Evolutionary conservation across 2,329 filamentous ascomycete species (phyloP), one percentile per base, ranked within the genome.

Genomic region (Bipolaris bicolor): DNA sequence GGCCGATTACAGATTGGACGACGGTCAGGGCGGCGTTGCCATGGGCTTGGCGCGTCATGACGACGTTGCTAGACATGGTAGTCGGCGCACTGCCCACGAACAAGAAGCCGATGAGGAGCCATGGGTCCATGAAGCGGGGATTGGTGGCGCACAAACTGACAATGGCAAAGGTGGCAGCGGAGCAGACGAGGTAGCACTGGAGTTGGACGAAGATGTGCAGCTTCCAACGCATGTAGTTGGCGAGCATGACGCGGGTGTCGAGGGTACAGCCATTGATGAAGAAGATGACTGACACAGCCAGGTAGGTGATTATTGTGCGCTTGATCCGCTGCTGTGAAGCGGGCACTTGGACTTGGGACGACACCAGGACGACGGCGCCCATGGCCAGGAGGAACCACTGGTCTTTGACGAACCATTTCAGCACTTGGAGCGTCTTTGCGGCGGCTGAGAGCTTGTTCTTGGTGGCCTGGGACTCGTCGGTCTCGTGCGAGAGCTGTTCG

Each of bases 51-150:
- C 87, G 79, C 5, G 89, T 91, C 88, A 91, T 90, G 39, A 91
- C 86, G 7, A 90, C 86, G 70, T 91, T 91, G 44, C 86, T 90
- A 7, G 87, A 84, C 66, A 91, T 89, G 0, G 89, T 91, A 0
- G 89, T 91, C 1, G 89, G 88, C 4, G 90, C 84, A 67, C 85
- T 88, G n/a, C 86, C 83, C 1, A 86, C 81, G 37, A 89, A 84
- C 3, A 90, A 81, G 71, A 90, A 85, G 9, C 89, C 89, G 3
- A 89, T 83, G 29, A 91, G 77, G 39, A 91, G 80, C 55, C 86
- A 85, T 0, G 84, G 80, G 52, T 89, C 86, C 68, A 90, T 87
- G 20, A 82, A 82, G 1, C 71, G 61, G 22, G 76, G 78, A 31
- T 80, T 79, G 3, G 77, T 81, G 7, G 83, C 76, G 49, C 82